Base-by-base conservation (phyloP, 148 eudicot genomes). In the Heliamphora exappendiculata region DNA sequence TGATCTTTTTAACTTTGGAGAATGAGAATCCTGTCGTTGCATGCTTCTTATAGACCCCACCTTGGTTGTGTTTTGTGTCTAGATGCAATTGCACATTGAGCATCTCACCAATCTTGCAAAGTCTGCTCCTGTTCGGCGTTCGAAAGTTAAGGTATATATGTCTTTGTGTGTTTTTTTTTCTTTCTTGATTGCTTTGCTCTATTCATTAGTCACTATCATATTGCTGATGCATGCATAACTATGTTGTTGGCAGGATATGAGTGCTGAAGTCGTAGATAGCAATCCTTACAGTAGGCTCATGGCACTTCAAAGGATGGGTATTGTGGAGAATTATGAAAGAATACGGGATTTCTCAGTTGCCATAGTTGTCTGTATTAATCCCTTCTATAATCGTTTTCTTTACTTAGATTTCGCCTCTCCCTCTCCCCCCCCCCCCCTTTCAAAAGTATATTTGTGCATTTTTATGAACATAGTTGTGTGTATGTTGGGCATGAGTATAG, bases 271-370 rank as follows among this genome's bases (percentile, higher is more conserved):
- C 81, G 87, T 94, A 54, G 98, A 94, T 73, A 94, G 98, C 84
- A 94, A 94, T 81, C 98, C 97, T 76, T 94, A 94, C 80, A 94
- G 98, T 79, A 88, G 98, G 81, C 84, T 94, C 16, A 94, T 94
- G 98, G 98, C 98, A 44, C 97, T 94, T 85, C 97, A 94, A 75
- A 88, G 98, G 79, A 94, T 94, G 98, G 98, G 98, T 29, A 94
- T 94, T 78, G 93, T 94, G 81, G 81, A 89, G 36, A 94, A 94
- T 80, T 94, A 94, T 81, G 98, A 94, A 87, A 88, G 96, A 80
- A 94, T 94, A 73, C 96, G 98, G 51, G 92, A 92, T 14, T 94
- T 90, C 80, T 94, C 98, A 33, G 92, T 94, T 74, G 98, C 97
- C 59, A 81, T 94, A 67, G 98, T 94, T 82, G 98, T 94, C 66